Base-by-base conservation (phyloP, 805 yeast species). In the Tetrapisispora nanseiensis region DNA sequence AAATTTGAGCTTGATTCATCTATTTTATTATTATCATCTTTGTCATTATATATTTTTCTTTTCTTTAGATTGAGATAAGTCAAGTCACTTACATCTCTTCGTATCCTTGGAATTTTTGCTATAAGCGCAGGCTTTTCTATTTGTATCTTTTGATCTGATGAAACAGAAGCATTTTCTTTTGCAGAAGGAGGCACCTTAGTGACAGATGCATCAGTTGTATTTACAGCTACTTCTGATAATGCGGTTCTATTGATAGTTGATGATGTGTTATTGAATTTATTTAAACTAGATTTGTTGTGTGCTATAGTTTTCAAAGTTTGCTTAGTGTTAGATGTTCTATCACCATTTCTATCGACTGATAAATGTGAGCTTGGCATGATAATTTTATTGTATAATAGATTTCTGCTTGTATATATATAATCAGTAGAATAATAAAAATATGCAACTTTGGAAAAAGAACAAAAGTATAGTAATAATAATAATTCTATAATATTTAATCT, bases 41-140 rank as follows among this genome's bases (percentile, higher is more conserved):
- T 42, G 29, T 52, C 56, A 13, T 39, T 49, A 44, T 51, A 54
- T n/a, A 54, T 49, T 23, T 42, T 45, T 40, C 56, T 48, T 33
- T 54, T 54, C 45, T 47, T 39, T 4, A 46, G 38, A n/a, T 40
- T 21, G 9, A 42, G 32, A 23, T 46, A 45, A 2, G 48, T 44
- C 15, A 50, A 19, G 16, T 51, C 52, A 30, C 51, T 50, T 29
- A 36, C 39, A 20, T 49, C 52, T 42, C 51, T 50, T 44, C 53
- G 48, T 45, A 49, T 47, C 15, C 45, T 40, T 33, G 39, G 37
- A 7, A 41, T 26, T 22, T 27, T 36, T 27, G 37, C 33, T 16
- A 21, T 3, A 12, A 33, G 18, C 3, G 33, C 15, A n/a, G 42
- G 37, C 18, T 22, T 33, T 20, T 32, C 37, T 7, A 32, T 16